phyloP scores from a whole-genome alignment of 164 flowering plant genomes.

The Sextonia rubra region DNA sequence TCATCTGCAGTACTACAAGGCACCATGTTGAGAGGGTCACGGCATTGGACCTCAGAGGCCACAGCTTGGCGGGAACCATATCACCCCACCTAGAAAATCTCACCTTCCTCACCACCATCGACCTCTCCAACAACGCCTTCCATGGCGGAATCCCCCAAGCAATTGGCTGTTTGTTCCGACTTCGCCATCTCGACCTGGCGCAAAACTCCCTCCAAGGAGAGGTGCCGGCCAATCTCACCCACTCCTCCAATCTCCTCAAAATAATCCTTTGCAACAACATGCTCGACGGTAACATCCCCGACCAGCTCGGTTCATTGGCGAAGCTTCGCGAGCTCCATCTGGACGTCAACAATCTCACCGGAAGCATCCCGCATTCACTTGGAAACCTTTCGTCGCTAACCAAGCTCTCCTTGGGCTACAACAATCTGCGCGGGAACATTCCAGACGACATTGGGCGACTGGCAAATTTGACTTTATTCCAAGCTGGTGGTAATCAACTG shows the following conservation, averaged over 20 bases:
- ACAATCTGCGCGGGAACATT: not conserved
- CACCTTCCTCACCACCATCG: slow-evolving; percentile 1
- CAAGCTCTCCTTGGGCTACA: not conserved
- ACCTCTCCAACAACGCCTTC: slow-evolving; percentile 1
- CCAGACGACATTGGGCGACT: not conserved
- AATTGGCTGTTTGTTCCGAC: slow-evolving; percentile 3
- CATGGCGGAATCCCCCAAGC: slow-evolving; percentile 9
- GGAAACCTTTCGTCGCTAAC: slow-evolving; percentile 13
- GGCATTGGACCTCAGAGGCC: not conserved
- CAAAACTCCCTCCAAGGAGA: slow-evolving; percentile 1
- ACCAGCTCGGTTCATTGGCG: not conserved
- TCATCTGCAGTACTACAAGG: not conserved
- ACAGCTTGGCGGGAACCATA: not conserved
- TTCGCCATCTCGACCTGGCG: not conserved
- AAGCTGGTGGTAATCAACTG: not conserved
- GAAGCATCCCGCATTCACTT: slow-evolving; percentile 7
- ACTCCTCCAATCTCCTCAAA: not conserved
- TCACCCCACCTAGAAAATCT: slow-evolving; percentile 11
- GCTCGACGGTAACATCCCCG: slow-evolving; percentile 3
- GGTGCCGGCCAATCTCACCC: slow-evolving; percentile 5
- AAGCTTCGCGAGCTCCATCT: not conserved
- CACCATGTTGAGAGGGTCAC: slow-evolving; percentile 5
- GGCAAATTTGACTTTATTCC: not conserved
- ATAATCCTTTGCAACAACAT: not conserved
- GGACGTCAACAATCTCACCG: not conserved